Base-by-base conservation (phyloP, 371 early-diverging fungal species). In the Phascolomyces articulosus region DNA sequence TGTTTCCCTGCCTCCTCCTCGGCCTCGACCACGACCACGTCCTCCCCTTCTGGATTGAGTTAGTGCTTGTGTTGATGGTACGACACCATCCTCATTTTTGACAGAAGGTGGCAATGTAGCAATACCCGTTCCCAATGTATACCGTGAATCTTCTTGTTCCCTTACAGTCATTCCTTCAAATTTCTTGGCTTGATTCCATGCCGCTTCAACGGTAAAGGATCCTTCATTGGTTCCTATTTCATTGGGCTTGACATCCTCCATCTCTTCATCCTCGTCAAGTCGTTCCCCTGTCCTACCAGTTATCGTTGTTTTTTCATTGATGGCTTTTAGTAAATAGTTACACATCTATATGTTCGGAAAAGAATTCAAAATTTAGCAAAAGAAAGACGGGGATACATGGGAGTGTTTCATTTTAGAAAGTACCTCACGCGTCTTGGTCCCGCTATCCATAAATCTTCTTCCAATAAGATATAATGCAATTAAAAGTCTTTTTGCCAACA, bases 101-200 rank as follows among this genome's bases (percentile, higher is more conserved):
- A 51, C 47, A 11, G 47, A 38, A n/a, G n/a, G n/a, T 13, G 38
- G 47, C 47, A 20, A 7, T 13, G 8, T 51, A 1, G 51, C 51
- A 24, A 4, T 51, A 10, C 23, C 23, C 7, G 51, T 51, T 51
- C 51, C 51, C 23, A 51, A 51, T 13, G 23, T 23, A 24, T 51
- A 51, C 7, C 51, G 51, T 8, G 60, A 40, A 11, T 78, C 79
- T 27, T 75, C 73, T 53, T 64, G 65, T 34, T 78, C 79, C n/a
- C 79, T 62, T 7, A 73, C 40, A 11, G 75, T 71, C 79, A 78
- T 78, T 18, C 62, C 64, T 64, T 78, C 71, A 55, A 71, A 78
- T 23, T 62, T 55, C 16, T 65, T 64, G 0, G 69, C 67, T 56
- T 78, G 79, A 20, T 48, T 48, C 79, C 79, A 78, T 13, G 68